Evolutionary conservation across 768 basidiomycete genomes (phyloP), one percentile per base, ranked within the genome.

Genomic region (Phanerodontia chrysosporium): DNA sequence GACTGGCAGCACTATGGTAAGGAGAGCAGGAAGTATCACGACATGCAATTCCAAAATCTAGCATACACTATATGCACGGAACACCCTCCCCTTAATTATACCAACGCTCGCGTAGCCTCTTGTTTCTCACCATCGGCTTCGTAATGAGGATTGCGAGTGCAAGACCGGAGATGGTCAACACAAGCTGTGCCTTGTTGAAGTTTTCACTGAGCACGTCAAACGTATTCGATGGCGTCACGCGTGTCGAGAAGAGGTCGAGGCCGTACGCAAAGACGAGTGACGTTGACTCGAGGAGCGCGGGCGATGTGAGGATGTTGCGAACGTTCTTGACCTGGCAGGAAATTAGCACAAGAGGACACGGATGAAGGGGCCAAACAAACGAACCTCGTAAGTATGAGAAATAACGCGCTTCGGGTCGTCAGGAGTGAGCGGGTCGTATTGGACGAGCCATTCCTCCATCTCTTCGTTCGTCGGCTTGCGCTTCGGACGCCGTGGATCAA

Each of bases 181-280:
- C 83, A 24, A 98, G 78, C 72, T 98, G 96, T 1, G 76, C 79
- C 76, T 98, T 97, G 77, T 98, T 98, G 73, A 98, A 98, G 67
- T 78, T 86, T 71, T 95, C 90, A 65, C 83, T 92, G 8, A 98
- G 81, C 25, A 97, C 86, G 68, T 98, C 96, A 66, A 98, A 98
- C 21, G 93, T 92, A 42, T 83, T 85, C 12, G 92, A 95, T 1
- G 95, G 93, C 39, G 90, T 82, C 3, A 92, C 80, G 16, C 93
- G 83, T 12, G 92, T 92, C 27, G 86, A 76, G 80, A 98, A 98
- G 63, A 98, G 78, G 73, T 98, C 96, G 8, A 95, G 78, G 4
- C 96, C 95, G 66, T 87, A 86, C 0, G 86, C 84, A 67, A 98
- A 85, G 27, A 98, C 83, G 6, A 98, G 74, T 0, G 94, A 94